These are phyloP conservation scores for Aspergillus tamarii DNA, from an alignment of 2,329 filamentous ascomycete genomes.

Conservation along the genomic window DNA sequence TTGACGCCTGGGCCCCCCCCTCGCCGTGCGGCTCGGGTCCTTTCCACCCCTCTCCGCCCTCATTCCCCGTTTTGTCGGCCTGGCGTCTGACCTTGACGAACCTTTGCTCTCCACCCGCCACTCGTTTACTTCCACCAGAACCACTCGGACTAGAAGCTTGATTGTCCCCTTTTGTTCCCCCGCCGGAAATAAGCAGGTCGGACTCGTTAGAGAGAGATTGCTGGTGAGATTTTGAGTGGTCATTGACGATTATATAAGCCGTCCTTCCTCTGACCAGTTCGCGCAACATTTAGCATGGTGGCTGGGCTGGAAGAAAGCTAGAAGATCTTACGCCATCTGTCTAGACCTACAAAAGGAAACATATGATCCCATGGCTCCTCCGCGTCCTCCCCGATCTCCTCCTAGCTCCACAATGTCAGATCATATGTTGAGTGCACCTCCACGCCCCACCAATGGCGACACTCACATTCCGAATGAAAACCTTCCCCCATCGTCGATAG, in stretches of 20 bases:
- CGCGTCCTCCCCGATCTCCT: slow-evolving; percentile 27
- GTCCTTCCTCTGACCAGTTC: slow-evolving; percentile 16
- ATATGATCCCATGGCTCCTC: slow-evolving; percentile 20
- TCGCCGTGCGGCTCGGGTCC: slow-evolving; percentile 29
- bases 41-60: slow-evolving; percentile 34
- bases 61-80: slow-evolving; percentile 27
- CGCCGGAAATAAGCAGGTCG: not conserved
- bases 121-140: slow-evolving; percentile 4
- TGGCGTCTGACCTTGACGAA: slow-evolving; percentile 19
- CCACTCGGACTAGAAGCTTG: not conserved
- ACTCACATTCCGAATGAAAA: slow-evolving; percentile 24
- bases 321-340: slow-evolving; percentile 11
- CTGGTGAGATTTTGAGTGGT: slow-evolving; percentile 9
- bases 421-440: slow-evolving; percentile 28
- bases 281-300: slow-evolving; percentile 20
- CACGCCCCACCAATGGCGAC: slow-evolving; percentile 34
- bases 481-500: slow-evolving; percentile 15
- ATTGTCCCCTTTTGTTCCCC: not conserved
- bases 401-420: slow-evolving; percentile 33
- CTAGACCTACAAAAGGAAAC: slow-evolving; percentile 11
- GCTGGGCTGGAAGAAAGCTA: slow-evolving; percentile 17
- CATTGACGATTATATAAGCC: slow-evolving; percentile 11
- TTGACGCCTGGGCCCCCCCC: slow-evolving; percentile 16
- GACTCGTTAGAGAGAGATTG: not conserved
- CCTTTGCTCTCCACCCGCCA: slow-evolving; percentile 5